A percentile compares a stretch with the other conserved stretches of the same genome.
phyloP scores from a whole-genome alignment of 495 filamentous ascomycete genomes.

The Penicillium pancosmium region DNA sequence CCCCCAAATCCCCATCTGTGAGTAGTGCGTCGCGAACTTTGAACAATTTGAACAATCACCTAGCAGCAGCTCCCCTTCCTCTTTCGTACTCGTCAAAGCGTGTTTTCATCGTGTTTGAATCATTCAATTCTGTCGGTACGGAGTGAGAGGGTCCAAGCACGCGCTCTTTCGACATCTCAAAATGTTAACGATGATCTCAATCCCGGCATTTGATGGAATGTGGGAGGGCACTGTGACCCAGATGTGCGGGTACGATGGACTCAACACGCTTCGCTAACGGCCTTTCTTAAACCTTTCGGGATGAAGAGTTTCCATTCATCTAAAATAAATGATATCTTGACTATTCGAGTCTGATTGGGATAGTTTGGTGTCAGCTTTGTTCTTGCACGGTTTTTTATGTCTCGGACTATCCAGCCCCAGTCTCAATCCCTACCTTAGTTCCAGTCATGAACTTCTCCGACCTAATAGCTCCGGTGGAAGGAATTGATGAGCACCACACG shows the following conservation, averaged over 20 bases:
- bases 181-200: background rate
- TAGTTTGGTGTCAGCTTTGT: too few relatives aligned
- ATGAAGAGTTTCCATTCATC: too few relatives aligned
- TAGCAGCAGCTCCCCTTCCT: background rate
- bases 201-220: background rate
- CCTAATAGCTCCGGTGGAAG: background rate
- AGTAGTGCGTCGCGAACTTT: background rate
- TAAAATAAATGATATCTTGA: too few relatives aligned
- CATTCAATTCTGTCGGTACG: background rate
- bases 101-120: background rate
- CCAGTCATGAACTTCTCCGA: background rate
- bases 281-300: too few relatives aligned
- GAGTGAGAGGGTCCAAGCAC: background rate
- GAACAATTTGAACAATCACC: background rate
- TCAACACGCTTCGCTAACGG: too few relatives aligned
- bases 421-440: too few relatives aligned
- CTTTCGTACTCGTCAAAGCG: background rate
- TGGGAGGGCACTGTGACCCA: background rate
- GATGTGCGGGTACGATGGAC: too few relatives aligned
- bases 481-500: conserved; percentile 1
- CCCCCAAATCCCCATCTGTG: background rate
- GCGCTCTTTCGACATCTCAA: background rate
- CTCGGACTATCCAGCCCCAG: too few relatives aligned
- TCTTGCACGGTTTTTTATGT: too few relatives aligned
- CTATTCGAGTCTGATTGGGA: too few relatives aligned